Evolutionary conservation across 257 asterid species (phyloP).

Genomic region (Paraleonurus japonicus): DNA sequence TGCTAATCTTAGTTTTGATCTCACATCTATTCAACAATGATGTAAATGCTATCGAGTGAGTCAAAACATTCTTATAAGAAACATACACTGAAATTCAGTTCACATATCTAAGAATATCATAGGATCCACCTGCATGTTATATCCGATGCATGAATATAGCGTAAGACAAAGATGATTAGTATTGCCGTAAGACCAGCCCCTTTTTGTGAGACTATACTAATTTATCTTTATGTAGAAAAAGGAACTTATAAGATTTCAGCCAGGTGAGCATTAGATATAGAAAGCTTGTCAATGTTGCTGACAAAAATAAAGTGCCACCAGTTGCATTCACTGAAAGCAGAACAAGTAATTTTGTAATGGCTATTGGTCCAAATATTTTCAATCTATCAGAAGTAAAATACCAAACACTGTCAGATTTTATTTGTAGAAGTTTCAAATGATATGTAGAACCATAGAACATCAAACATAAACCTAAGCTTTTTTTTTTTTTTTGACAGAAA

Average conservation of each 20-base stretch:
- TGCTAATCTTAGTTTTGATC: no score
- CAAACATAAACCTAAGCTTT: neutral
- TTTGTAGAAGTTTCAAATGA: neutral
- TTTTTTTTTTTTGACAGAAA: no score
- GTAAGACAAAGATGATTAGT: no score
- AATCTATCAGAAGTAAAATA: slow-evolving; percentile 45
- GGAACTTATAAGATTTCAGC: slow-evolving; percentile 65
- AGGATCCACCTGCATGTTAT: neutral
- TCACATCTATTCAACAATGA: neutral
- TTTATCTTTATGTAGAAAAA: neutral
- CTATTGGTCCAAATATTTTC: slow-evolving; percentile 85
- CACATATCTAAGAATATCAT: neutral
- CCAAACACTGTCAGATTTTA: neutral
- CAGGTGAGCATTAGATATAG: slow-evolving; percentile 80
- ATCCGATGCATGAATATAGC: neutral
- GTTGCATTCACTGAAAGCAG: slow-evolving; percentile 88
- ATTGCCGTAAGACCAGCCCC: no score
- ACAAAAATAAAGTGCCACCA: slow-evolving; percentile 69
- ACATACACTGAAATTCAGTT: neutral
- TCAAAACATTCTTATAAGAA: neutral
- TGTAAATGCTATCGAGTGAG: neutral
- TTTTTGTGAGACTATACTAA: neutral
- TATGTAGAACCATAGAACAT: neutral
- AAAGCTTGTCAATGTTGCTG: slow-evolving; percentile 90
- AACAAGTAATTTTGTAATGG: slow-evolving; percentile 64